These are phyloP conservation scores for Pseudomonodictys pantanalensis DNA, from an alignment of 495 filamentous ascomycete species.

Conservation along the genomic window DNA sequence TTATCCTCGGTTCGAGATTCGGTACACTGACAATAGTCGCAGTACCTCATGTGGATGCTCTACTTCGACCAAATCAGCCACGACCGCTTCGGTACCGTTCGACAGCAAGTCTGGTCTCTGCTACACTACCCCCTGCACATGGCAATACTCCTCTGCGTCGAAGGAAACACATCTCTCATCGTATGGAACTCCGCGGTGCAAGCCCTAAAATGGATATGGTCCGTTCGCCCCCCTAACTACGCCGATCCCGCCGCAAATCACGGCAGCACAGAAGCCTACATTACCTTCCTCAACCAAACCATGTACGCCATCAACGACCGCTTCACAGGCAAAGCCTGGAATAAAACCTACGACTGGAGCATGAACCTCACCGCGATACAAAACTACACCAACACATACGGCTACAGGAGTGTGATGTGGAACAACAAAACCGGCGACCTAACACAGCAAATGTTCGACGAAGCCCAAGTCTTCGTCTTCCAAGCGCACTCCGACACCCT, in stretches of 20 bases:
- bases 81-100: conserved; percentile 6
- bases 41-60: conserved; percentile 10
- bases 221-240: too few species aligned
- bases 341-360: background rate
- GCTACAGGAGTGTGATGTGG: background rate
- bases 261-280: background rate
- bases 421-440: background rate
- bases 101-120: conserved; percentile 10
- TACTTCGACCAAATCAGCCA: conserved; percentile 8
- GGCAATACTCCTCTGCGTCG: conserved; percentile 3
- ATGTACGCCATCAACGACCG: background rate
- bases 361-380: background rate
- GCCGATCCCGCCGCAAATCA: background rate
- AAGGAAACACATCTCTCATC: conserved; percentile 2
- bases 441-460: background rate
- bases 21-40: too few species aligned
- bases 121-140: conserved; percentile 16
- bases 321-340: background rate
- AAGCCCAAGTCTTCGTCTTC: conserved; percentile 1
- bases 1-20: background rate
- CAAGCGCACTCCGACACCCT: background rate
- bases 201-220: too few species aligned
- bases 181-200: conserved; percentile 1
- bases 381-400: background rate
- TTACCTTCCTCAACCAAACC: background rate